These are phyloP conservation scores for Hyphopichia burtonii DNA, from an alignment of 1,139 yeast species.

Conservation along the genomic window DNA sequence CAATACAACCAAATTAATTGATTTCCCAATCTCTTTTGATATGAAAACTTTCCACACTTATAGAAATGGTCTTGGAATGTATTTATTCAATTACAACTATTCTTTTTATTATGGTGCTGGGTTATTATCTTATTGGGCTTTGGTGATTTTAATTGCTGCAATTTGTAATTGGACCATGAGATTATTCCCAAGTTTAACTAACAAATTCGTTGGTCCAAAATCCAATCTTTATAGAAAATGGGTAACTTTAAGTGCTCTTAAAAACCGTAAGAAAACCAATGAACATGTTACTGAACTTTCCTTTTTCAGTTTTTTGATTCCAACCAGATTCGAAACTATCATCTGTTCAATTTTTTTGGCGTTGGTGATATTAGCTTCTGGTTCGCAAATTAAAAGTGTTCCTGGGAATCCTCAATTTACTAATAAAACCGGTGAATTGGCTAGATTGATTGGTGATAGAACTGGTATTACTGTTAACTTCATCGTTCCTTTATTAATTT, in stretches of 20 bases:
- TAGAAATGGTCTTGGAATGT: constrained; percentile 22
- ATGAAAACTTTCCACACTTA: constrained; percentile 6
- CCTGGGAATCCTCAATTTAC: constrained; percentile 2
- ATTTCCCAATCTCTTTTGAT: constrained; percentile 10
- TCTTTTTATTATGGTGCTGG: constrained; percentile 18
- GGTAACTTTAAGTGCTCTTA: constrained; percentile 41
- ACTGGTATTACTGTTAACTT: constrained; percentile 21
- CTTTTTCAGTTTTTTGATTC: constrained; percentile 10
- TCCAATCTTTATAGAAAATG: constrained; percentile 35
- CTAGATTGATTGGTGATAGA: constrained; percentile 21
- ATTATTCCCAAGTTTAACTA: constrained; percentile 12
- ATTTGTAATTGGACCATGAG: constrained; percentile 18
- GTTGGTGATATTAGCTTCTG: constrained; percentile 11
- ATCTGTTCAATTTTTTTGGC: constrained; percentile 13
- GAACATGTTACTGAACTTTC: constrained; percentile 10
- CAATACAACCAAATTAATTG: constrained; percentile 14
- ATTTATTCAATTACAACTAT: constrained; percentile 32
- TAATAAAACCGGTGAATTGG: constrained; percentile 8
- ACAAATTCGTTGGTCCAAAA: constrained; percentile 13
- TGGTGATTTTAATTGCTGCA: constrained; percentile 17
- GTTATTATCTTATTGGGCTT: constrained; percentile 19
- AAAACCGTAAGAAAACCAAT: constrained; percentile 20
- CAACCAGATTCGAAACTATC: constrained; percentile 22
- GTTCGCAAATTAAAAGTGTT: constrained; percentile 7
- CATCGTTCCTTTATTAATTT: constrained; percentile 19